A percentile compares a stretch with the other conserved stretches of the same genome.
Evolutionary conservation across 2,329 filamentous ascomycete genomes (phyloP).

Genomic region (Trichophyton benhamiae): DNA sequence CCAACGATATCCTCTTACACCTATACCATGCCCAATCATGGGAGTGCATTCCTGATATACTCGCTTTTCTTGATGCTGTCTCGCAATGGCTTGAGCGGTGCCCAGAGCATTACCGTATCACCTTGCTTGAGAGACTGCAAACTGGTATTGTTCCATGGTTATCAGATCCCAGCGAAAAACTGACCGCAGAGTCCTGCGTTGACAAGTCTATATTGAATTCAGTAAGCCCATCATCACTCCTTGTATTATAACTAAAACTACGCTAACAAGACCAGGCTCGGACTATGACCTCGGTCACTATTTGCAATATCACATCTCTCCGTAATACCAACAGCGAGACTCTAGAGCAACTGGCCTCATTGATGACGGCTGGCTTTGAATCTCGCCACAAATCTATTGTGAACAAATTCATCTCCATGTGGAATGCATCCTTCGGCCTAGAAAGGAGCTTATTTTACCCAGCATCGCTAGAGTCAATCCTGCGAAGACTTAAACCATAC

Average conservation of each 20-base stretch:
- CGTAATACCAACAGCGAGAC: constrained; percentile 18
- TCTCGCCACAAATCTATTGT: constrained; percentile 41
- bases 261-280: constrained; percentile 23
- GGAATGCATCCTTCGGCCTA: constrained; percentile 58
- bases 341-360: constrained; percentile 41
- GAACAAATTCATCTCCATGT: constrained; percentile 45
- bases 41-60: constrained; percentile 29
- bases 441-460: constrained; percentile 53
- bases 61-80: constrained; percentile 43
- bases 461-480: constrained; percentile 46
- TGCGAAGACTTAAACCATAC: constrained; percentile 49
- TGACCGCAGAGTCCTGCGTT: constrained; percentile 19
- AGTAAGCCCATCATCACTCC: constrained; percentile 20
- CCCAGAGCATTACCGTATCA: constrained; percentile 40
- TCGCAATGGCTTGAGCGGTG: constrained; percentile 42
- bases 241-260: not conserved
- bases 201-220: constrained; percentile 24
- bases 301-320: constrained; percentile 23
- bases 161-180: constrained; percentile 20
- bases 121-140: constrained; percentile 50
- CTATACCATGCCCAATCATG: constrained; percentile 41
- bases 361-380: constrained; percentile 43
- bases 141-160: constrained; percentile 25
- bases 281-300: constrained; percentile 21
- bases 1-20: constrained; percentile 40